Evolutionary conservation across 1,284 basidiomycete genomes (phyloP).

Genomic region (Tranzscheliella williamsii): DNA sequence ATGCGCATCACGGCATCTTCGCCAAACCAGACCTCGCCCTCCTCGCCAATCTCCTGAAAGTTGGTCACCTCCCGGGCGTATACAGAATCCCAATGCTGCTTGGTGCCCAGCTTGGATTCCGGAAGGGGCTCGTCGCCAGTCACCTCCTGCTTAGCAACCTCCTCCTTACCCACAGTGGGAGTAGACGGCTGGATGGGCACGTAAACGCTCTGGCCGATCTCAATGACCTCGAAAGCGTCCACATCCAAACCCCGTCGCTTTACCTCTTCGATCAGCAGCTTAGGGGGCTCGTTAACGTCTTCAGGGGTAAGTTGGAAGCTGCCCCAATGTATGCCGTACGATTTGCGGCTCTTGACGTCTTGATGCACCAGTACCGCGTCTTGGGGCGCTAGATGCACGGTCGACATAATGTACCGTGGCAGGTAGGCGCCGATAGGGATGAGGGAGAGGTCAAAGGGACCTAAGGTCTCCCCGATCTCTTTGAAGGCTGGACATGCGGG

Average conservation of each 20-base stretch:
- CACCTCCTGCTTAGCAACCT: neutral
- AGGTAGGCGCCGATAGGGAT: constrained; percentile 53
- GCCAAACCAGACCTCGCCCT: constrained; percentile 90
- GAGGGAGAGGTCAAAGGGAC: constrained; percentile 43
- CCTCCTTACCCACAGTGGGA: neutral
- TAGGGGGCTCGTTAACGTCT: constrained; percentile 45
- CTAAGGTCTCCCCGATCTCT: constrained; percentile 47
- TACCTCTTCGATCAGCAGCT: constrained; percentile 31
- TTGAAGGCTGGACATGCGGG: constrained; percentile 47
- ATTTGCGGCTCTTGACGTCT: constrained; percentile 24
- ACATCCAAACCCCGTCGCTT: constrained; percentile 14
- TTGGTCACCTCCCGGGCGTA: constrained; percentile 69
- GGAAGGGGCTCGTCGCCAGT: constrained; percentile 38
- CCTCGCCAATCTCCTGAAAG: constrained; percentile 80
- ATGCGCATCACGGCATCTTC: constrained; percentile 78
- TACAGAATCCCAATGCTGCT: constrained; percentile 63
- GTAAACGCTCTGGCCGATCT: constrained; percentile 41
- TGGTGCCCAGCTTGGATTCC: constrained; percentile 72
- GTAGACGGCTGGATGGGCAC: constrained; percentile 6
- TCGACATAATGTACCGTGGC: constrained; percentile 48
- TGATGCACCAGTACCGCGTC: constrained; percentile 44
- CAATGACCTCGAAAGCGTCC: constrained; percentile 23
- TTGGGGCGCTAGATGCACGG: constrained; percentile 38
- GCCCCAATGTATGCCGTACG: constrained; percentile 50
- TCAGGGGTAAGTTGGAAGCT: constrained; percentile 44